These are phyloP conservation scores for Sordaria brevicollis DNA, from an alignment of 495 filamentous ascomycete species.

Conservation along the genomic window DNA sequence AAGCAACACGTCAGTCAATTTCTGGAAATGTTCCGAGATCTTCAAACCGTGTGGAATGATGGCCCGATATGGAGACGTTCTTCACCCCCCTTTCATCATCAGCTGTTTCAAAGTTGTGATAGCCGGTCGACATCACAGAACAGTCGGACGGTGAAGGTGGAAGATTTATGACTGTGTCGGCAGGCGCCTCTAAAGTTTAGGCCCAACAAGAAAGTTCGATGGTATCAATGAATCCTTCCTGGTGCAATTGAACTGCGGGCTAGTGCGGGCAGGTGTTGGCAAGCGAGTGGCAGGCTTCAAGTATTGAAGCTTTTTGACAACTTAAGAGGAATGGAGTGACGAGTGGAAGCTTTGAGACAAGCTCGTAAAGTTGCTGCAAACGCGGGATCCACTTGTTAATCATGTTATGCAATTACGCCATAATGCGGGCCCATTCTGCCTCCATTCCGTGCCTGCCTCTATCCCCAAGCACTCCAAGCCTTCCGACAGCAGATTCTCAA, in stretches of 20 bases:
- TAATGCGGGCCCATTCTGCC: not conserved
- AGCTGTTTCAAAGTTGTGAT: not conserved
- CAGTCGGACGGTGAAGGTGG: not conserved
- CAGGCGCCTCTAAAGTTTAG: not conserved
- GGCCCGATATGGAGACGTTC: not conserved
- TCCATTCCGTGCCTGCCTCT: not conserved
- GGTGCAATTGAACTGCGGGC: not conserved
- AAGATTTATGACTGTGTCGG: not conserved
- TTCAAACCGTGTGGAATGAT: not conserved
- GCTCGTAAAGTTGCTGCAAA: not conserved
- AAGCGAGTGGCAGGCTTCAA: not conserved
- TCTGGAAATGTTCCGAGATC: not conserved
- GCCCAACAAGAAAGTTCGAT: not conserved
- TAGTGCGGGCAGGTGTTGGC: not conserved
- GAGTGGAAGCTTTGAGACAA: not conserved
- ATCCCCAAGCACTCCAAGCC: not conserved
- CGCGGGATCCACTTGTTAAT: not conserved
- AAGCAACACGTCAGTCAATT: not conserved
- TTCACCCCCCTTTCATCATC: not conserved
- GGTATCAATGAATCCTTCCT: not conserved
- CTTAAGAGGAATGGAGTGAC: not conserved
- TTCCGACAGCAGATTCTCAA: not conserved
- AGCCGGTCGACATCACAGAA: not conserved
- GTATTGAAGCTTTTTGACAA: no score
- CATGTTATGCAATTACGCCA: constrained; percentile 1